phyloP scores from a whole-genome alignment of 2,329 filamentous ascomycete species.

The Trichoderma sp. region DNA sequence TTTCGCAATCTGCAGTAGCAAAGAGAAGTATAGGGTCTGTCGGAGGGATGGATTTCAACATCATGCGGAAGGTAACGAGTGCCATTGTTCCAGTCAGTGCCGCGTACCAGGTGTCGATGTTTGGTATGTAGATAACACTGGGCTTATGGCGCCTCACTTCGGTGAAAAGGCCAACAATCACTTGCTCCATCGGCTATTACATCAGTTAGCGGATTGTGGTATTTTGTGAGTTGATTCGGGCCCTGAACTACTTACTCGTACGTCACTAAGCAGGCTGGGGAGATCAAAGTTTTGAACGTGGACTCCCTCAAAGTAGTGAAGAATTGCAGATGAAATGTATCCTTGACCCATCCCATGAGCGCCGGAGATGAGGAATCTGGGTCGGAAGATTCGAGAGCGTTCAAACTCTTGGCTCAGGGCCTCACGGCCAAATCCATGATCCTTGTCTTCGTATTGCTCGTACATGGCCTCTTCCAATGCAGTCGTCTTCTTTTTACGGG shows the following conservation, averaged over 20 bases:
- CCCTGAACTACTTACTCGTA: constrained; percentile 60
- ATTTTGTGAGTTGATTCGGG: not conserved
- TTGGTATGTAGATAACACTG: constrained; percentile 91
- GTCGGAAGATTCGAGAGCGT: constrained; percentile 82
- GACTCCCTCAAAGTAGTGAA: constrained; percentile 90
- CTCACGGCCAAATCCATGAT: constrained; percentile 84
- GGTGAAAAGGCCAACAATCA: constrained; percentile 85
- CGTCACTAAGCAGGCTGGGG: constrained; percentile 82
- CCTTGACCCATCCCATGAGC: constrained; percentile 88
- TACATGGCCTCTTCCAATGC: constrained; percentile 93
- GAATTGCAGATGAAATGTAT: constrained; percentile 81
- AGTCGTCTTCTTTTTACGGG: constrained; percentile 82
- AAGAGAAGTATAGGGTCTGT: constrained; percentile 88
- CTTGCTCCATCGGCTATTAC: constrained; percentile 73
- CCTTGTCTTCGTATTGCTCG: constrained; percentile 80
- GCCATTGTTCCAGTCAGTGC: constrained; percentile 64
- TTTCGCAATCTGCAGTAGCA: constrained; percentile 75
- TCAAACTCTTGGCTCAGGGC: constrained; percentile 79
- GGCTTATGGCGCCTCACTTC: constrained; percentile 95
- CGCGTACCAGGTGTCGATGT: constrained; percentile 84
- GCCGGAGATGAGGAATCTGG: constrained; percentile 83
- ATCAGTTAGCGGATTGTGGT: constrained; percentile 32
- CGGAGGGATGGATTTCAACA: constrained; percentile 81
- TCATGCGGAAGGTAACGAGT: constrained; percentile 79
- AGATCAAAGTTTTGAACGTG: constrained; percentile 96